Evolutionary conservation across 768 basidiomycete genomes (phyloP).

Genomic region (Candolleomyces efflorescens): DNA sequence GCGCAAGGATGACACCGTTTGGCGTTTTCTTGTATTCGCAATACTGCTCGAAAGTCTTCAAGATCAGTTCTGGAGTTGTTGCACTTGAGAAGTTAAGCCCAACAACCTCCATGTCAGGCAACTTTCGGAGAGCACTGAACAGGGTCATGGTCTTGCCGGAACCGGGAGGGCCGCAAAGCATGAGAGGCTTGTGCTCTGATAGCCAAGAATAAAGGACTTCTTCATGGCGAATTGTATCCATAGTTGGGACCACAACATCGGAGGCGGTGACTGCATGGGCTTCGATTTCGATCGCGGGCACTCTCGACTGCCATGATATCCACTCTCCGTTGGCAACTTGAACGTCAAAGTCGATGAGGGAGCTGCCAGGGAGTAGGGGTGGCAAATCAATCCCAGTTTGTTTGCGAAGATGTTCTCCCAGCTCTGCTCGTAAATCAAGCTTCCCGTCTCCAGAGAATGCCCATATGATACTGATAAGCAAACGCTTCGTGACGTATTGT

Average conservation of each 20-base stretch:
- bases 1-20: conserved; percentile 94
- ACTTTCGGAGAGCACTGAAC: conserved; percentile 94
- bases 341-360: conserved; percentile 94
- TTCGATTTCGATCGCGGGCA: conserved; percentile 95
- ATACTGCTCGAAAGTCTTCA: conserved; percentile 99
- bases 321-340: conserved; percentile 83
- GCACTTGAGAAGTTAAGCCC: conserved; percentile 99
- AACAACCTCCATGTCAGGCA: conserved; percentile 98
- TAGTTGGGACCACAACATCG: conserved; percentile 95
- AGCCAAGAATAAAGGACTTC: conserved; percentile 99
- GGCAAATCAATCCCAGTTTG: conserved; percentile 92
- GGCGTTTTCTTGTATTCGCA: conserved; percentile 99
- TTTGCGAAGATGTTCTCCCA: conserved; percentile 83
- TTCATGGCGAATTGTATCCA: conserved; percentile 98
- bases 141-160: conserved; percentile 99
- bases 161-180: conserved; percentile 99
- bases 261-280: conserved; percentile 94
- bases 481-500: conserved; percentile 84
- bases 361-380: conserved; percentile 64
- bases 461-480: conserved; percentile 94
- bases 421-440: conserved; percentile 78
- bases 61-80: conserved; percentile 94
- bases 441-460: conserved; percentile 97
- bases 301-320: conserved; percentile 87
- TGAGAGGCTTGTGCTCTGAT: conserved; percentile 95